Evolutionary conservation across 345 rosid species (phyloP).

Genomic region (Microcos paniculata): DNA sequence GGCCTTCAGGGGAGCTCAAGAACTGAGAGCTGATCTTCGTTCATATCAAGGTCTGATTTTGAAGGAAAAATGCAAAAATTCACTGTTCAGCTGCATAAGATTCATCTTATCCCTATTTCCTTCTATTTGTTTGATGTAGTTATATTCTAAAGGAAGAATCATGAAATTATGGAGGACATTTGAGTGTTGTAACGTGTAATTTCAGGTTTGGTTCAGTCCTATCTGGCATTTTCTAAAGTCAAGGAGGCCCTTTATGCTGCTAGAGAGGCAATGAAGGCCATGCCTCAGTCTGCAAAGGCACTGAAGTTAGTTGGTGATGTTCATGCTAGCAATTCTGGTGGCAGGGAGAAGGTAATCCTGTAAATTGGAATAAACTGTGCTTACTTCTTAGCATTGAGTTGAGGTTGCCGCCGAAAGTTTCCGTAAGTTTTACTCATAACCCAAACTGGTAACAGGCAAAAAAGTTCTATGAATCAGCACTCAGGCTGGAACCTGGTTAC

Average conservation of each 20-base stretch:
- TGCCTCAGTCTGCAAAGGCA: slow-evolving; percentile 99
- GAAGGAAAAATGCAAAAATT: slow-evolving; percentile 8
- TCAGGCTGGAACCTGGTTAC: slow-evolving; percentile 91
- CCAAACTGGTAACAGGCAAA: slow-evolving; percentile 62
- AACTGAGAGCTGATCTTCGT: slow-evolving; percentile 96
- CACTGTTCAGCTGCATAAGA: slow-evolving; percentile 13
- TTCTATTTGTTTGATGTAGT: background rate
- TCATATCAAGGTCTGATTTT: slow-evolving; percentile 82
- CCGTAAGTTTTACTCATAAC: slow-evolving; percentile 15
- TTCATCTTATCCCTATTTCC: background rate
- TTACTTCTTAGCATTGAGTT: background rate
- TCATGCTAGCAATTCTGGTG: slow-evolving; percentile 80
- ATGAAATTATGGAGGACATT: slow-evolving; percentile 9
- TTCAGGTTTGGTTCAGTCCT: slow-evolving; percentile 94
- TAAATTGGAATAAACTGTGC: background rate
- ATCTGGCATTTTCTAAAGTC: slow-evolving; percentile 79
- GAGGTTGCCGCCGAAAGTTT: background rate
- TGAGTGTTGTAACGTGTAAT: slow-evolving; percentile 18
- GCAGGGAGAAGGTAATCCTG: slow-evolving; percentile 87
- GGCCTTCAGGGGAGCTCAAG: slow-evolving; percentile 94
- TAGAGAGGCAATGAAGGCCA: slow-evolving; percentile 98
- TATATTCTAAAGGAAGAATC: slow-evolving; percentile 2
- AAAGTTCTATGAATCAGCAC: slow-evolving; percentile 91
- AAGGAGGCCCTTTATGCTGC: slow-evolving; percentile 94
- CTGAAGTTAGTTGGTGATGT: slow-evolving; percentile 96